Evolutionary conservation across 306 rosid genomes (phyloP).

Genomic region (Quercus cerris): DNA sequence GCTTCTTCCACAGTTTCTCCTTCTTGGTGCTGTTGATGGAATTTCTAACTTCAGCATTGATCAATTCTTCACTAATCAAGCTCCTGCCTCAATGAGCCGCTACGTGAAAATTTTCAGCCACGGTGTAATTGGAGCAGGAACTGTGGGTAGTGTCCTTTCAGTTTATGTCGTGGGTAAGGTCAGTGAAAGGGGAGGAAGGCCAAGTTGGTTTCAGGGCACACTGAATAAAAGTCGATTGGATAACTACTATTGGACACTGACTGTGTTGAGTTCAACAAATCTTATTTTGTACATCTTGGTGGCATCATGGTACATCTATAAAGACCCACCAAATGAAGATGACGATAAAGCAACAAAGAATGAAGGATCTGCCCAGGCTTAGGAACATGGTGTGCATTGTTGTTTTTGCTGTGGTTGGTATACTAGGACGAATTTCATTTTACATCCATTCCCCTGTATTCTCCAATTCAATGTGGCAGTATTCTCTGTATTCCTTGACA

Average conservation of each 20-base stretch:
- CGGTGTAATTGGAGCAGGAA: constrained; percentile 25
- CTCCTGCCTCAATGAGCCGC: not conserved
- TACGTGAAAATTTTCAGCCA: not conserved
- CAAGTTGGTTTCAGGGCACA: constrained; percentile 36
- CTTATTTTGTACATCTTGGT: not conserved
- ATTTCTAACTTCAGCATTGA: not conserved
- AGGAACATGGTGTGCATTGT: no score
- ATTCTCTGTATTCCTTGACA: no score
- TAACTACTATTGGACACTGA: constrained; percentile 30
- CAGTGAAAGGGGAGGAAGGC: constrained; percentile 24
- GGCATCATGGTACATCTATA: not conserved
- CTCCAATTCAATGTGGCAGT: no score
- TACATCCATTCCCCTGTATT: no score
- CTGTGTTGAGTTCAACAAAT: constrained; percentile 15
- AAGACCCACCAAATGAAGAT: not conserved
- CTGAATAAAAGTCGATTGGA: constrained; percentile 30
- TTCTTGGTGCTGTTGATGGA: constrained; percentile 11
- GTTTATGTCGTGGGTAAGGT: constrained; percentile 13
- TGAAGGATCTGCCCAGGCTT: no score
- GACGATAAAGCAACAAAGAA: no score
- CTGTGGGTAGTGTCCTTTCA: constrained; percentile 16
- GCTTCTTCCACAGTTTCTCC: constrained; percentile 34
- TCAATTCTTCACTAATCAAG: not conserved
- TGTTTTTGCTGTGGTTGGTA: no score
- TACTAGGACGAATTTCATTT: no score